Evolutionary conservation across 768 basidiomycete genomes (phyloP), one percentile per base, ranked within the genome.

Genomic region (Agrocybe pediades): DNA sequence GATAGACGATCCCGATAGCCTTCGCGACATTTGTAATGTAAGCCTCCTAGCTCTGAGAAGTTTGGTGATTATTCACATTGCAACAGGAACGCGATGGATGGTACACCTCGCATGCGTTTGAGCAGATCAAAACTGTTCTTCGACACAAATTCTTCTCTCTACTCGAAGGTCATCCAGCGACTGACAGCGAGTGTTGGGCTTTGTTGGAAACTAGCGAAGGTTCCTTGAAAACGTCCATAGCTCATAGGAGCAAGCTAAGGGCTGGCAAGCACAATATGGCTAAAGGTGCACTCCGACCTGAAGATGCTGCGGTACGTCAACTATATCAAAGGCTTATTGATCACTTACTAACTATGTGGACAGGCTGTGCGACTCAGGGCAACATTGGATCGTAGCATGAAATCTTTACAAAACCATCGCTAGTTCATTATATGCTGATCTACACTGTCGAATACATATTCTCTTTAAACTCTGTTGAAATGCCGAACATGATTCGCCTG

Each of bases 181-280:
- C 87, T 9, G 85, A 88, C 53, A 85, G 86, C 54, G 88, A 90
- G 60, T 94, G 90, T 62, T 77, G 75, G 33, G 80, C 81, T 36
- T 69, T 94, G 24, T 78, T 92, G 20, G 73, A 71, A 7, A 66
- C 70, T 2, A 71, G 62, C 26, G 74, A 75, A 36, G 74, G 71
- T 15, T 74, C 74, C 5, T 67, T 71, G 21, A 79, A 76, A 53
- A 63, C 67, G 36, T 69, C 65, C 43, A 73, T 71, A 60, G 40
- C 74, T 64, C 60, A 74, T 65, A 57, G 82, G 45, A 74, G 68
- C 49, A 82, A 80, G 58, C 71, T 84, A 13, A 77, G 84, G 55
- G 76, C 81, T 21, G 85, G 88, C 4, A 92, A 89, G 61, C 88
- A 92, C 60, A 93, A 92, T 64, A 91, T 92, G 89, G 92, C 91